These are phyloP conservation scores for Fusarium newnesense DNA, from an alignment of 2,329 filamentous ascomycete species.

Conservation along the genomic window DNA sequence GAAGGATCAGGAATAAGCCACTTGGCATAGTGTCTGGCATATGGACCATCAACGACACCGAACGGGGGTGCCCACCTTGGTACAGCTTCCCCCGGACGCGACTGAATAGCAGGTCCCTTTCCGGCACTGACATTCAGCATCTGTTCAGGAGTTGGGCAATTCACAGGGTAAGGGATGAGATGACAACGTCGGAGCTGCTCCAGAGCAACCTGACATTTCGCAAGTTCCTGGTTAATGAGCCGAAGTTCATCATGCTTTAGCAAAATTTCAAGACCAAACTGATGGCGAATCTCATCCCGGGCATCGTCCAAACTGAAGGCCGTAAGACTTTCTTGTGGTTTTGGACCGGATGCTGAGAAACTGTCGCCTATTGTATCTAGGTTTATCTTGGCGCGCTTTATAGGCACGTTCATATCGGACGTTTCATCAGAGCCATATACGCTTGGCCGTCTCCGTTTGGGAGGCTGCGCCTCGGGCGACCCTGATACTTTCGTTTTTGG, in stretches of 20 bases:
- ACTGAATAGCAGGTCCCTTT: constrained; percentile 75
- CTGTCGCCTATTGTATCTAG: constrained; percentile 39
- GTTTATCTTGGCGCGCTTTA: constrained; percentile 57
- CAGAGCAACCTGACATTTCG: constrained; percentile 91
- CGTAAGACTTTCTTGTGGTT: constrained; percentile 26
- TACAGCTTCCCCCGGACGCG: constrained; percentile 69
- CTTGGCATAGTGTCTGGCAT: constrained; percentile 92
- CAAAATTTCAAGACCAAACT: constrained; percentile 91
- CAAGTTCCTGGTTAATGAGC: constrained; percentile 94
- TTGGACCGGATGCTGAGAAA: constrained; percentile 34
- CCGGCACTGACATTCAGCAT: constrained; percentile 79
- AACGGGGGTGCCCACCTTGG: constrained; percentile 87
- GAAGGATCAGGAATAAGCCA: constrained; percentile 91
- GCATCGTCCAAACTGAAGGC: constrained; percentile 60
- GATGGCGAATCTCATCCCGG: constrained; percentile 80
- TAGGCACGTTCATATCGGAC: constrained; percentile 41
- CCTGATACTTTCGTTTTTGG: constrained; percentile 41
- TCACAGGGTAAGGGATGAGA: constrained; percentile 87
- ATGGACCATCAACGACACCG: constrained; percentile 91
- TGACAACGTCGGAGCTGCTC: constrained; percentile 94
- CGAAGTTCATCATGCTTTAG: constrained; percentile 95
- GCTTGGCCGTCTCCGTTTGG: constrained; percentile 54
- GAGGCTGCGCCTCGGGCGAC: constrained; percentile 44
- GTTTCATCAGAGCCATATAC: constrained; percentile 46
- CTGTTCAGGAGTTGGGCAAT: constrained; percentile 71